Evolutionary conservation across 495 filamentous ascomycete genomes (phyloP).

Genomic region (Neurospora sp.): DNA sequence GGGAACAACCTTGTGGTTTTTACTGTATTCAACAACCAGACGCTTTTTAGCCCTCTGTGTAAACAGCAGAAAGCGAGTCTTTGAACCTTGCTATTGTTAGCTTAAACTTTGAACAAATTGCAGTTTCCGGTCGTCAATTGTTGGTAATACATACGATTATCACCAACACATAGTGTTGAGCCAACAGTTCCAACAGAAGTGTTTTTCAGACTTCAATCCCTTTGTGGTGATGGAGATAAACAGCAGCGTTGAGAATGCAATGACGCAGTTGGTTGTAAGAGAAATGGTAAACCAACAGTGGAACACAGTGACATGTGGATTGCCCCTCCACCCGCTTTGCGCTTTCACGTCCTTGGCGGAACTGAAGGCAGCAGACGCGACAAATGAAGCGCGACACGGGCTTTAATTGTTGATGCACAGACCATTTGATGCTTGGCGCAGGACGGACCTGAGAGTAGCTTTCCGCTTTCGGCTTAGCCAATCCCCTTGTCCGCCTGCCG

Average conservation of each 20-base stretch:
- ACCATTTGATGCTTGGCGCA: conserved; percentile 13
- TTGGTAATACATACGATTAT: not conserved
- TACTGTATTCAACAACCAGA: not conserved
- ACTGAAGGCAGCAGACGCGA: not conserved
- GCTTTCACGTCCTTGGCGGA: not conserved
- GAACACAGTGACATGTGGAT: not conserved
- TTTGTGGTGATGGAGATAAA: not conserved
- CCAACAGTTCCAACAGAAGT: not conserved
- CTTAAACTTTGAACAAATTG: not conserved
- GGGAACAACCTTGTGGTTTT: not conserved
- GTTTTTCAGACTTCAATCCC: not conserved
- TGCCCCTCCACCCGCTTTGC: not conserved
- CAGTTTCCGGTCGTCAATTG: not conserved
- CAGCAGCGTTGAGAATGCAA: not conserved
- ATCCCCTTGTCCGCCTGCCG: conserved; percentile 1
- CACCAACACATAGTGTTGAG: not conserved
- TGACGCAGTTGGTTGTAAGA: not conserved
- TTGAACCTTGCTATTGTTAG: not conserved
- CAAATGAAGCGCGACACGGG: not conserved
- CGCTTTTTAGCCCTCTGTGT: not conserved
- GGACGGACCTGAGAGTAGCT: conserved; percentile 3
- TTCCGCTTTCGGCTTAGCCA: conserved; percentile 20
- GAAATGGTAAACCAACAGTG: not conserved
- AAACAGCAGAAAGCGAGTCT: not conserved
- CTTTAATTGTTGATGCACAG: conserved; percentile 4